Evolutionary conservation across 2,329 filamentous ascomycete genomes (phyloP).

Genomic region (Colletotrichum caudatum): DNA sequence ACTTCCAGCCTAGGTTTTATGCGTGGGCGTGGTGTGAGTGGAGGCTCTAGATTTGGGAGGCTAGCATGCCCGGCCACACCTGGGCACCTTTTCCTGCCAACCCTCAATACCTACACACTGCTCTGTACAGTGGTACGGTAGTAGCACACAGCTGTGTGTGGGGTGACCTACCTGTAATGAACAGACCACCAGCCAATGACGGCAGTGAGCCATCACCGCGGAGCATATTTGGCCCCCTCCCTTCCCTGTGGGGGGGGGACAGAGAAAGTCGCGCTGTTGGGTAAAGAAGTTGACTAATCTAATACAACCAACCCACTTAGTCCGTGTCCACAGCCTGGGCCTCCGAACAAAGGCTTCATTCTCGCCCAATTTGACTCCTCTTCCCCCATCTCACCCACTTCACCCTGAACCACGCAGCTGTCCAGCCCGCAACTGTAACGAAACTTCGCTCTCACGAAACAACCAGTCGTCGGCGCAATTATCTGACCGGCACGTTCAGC

Average conservation of each 20-base stretch:
- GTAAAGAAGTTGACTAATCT: slow-evolving; percentile 42
- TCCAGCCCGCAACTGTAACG: slow-evolving; percentile 22
- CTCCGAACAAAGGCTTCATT: slow-evolving; percentile 42
- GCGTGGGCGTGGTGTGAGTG: too few relatives aligned
- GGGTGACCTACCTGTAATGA: slow-evolving; percentile 27
- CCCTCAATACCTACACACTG: too few relatives aligned
- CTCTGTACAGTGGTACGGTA: background rate
- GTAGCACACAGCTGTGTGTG: slow-evolving; percentile 27
- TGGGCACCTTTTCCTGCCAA: background rate
- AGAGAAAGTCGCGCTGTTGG: slow-evolving; percentile 38
- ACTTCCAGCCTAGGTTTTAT: too few relatives aligned
- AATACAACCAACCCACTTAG: slow-evolving; percentile 27
- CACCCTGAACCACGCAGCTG: slow-evolving; percentile 31
- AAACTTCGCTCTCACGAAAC: slow-evolving; percentile 15
- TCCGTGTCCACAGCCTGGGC: slow-evolving; percentile 32
- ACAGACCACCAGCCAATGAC: slow-evolving; percentile 25
- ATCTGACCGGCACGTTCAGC: slow-evolving; percentile 11
- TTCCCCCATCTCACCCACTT: slow-evolving; percentile 41
- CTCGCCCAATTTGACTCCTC: slow-evolving; percentile 39
- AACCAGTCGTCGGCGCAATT: background rate
- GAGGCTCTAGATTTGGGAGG: too few relatives aligned
- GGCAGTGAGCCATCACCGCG: slow-evolving; percentile 21
- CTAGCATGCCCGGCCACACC: too few relatives aligned
- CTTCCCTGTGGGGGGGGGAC: background rate
- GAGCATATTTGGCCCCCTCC: slow-evolving; percentile 27